phyloP scores from a whole-genome alignment of 2,329 filamentous ascomycete genomes.

The Pseudonectria buxi region DNA sequence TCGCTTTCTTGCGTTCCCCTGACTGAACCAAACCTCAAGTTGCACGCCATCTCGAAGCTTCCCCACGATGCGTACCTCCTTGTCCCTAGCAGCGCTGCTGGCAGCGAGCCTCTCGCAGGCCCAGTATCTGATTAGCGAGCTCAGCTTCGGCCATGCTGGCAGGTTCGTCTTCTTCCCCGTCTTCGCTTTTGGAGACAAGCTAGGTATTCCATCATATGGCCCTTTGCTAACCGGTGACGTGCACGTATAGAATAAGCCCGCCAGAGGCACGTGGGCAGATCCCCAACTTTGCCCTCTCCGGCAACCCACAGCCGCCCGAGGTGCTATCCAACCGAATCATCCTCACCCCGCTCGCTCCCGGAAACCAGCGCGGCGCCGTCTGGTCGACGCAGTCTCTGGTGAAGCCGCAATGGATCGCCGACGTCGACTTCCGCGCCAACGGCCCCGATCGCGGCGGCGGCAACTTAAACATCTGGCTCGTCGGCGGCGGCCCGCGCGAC shows the following conservation, averaged over 20 bases:
- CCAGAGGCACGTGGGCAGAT: constrained; percentile 43
- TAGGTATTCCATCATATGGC: no score
- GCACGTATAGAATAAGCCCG: constrained; percentile 53
- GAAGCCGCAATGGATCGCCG: constrained; percentile 68
- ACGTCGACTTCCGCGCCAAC: constrained; percentile 80
- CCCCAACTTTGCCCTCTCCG: constrained; percentile 49
- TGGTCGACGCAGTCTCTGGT: constrained; percentile 65
- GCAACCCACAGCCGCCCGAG: constrained; percentile 50
- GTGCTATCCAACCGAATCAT: constrained; percentile 84
- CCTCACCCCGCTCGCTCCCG: constrained; percentile 80
- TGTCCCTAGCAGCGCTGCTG: constrained; percentile 36
- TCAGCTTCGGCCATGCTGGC: constrained; percentile 70
- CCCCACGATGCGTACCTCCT: constrained; percentile 38
- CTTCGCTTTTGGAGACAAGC: no score
- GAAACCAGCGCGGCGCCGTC: constrained; percentile 74
- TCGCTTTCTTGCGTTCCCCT: constrained; percentile 6
- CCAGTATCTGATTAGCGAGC: constrained; percentile 61
- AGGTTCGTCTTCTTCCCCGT: constrained; percentile 38
- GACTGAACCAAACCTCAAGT: constrained; percentile 2
- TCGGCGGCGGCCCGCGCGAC: constrained; percentile 56
- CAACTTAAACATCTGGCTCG: constrained; percentile 92
- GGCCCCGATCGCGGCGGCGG: constrained; percentile 81
- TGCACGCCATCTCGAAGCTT: constrained; percentile 5
- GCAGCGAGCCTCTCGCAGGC: constrained; percentile 48
- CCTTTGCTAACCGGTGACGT: constrained; percentile 9